Evolutionary conservation across 768 basidiomycete species (phyloP), one percentile per base, ranked within the genome.

Genomic region (Lactarius hatsudake): DNA sequence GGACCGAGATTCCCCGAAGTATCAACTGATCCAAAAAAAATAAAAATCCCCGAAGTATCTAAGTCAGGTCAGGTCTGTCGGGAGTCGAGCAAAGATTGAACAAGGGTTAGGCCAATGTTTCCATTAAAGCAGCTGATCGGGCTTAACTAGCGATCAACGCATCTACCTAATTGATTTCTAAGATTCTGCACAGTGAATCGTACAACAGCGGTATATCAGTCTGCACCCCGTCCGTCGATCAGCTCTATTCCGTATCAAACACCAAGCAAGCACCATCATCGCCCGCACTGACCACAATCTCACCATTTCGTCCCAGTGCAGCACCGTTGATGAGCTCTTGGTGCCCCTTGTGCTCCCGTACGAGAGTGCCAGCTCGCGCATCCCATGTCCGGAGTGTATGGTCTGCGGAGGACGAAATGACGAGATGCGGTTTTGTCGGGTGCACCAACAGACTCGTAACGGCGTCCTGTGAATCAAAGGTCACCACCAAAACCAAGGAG

Each of bases 321-420:
- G 93, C 88, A 43, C 82, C 84, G 32, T 96, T 84, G 6, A 98
- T 83, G 0, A 91, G 83, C 0, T 84, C 93, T 20, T 80, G 83
- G 72, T 98, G 96, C 1, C 96, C 96, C 28, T 83, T 87, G 75
- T 98, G 92, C 59, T 88, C 88, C 36, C 86, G 86, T 32, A 96
- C 66, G 26, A 96, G 82, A 3, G 83, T 78, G 0, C 96, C 96
- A 2, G 89, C 91, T 55, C 95, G 87, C 15, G 87, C 88, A 75
- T 99, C 96, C 96, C 96, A 98, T 15, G 95, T 96, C 67, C 85
- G 87, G 62, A 98, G 80, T 1, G 87, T 90, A 65, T 82, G 87
- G 77, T 99, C 97, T 2, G 92, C 92, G 10, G 94, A 96, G 0
- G 84, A 91, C 13, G 94, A 91, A 20, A 96, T 86, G 32, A 99